phyloP scores from a whole-genome alignment of 1,139 yeast species.

The Magnusiomyces tetraspermus region DNA sequence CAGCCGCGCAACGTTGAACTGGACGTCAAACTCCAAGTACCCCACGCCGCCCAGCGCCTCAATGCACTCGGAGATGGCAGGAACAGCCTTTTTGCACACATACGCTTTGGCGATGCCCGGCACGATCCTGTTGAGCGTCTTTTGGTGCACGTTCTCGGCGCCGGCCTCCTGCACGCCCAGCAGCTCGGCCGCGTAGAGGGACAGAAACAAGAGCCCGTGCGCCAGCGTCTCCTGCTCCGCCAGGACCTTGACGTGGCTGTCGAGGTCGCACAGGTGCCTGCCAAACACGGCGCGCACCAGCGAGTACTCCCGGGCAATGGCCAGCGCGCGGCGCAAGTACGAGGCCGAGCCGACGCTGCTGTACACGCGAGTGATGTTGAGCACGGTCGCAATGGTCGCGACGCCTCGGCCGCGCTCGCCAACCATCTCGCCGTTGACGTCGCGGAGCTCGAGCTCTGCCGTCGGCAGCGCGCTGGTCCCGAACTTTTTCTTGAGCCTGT shows the following conservation, averaged over 20 bases:
- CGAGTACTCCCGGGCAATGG: slow-evolving; percentile 27
- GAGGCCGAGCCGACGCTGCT: slow-evolving; percentile 24
- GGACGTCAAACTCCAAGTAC: slow-evolving; percentile 27
- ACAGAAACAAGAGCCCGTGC: slow-evolving; percentile 21
- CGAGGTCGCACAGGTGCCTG: slow-evolving; percentile 18
- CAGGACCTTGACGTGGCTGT: slow-evolving; percentile 24
- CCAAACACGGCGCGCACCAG: slow-evolving; percentile 26
- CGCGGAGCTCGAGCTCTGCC: slow-evolving; percentile 27
- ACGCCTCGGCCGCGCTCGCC: slow-evolving; percentile 28
- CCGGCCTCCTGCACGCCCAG: slow-evolving; percentile 25
- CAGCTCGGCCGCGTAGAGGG: slow-evolving; percentile 23
- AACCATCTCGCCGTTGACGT: slow-evolving; percentile 22
- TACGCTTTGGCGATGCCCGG: slow-evolving; percentile 28
- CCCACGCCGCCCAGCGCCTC: slow-evolving; percentile 31
- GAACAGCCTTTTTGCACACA: slow-evolving; percentile 23
- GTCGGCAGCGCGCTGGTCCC: slow-evolving; percentile 30
- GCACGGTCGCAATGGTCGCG: slow-evolving; percentile 26
- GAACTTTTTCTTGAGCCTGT: slow-evolving; percentile 27
- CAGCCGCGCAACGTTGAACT: slow-evolving; percentile 25
- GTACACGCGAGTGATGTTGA: slow-evolving; percentile 27
- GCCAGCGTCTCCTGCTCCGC: slow-evolving; percentile 23
- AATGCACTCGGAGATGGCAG: slow-evolving; percentile 29
- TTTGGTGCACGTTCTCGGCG: slow-evolving; percentile 15
- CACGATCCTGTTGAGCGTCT: slow-evolving; percentile 21
- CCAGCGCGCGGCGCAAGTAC: slow-evolving; percentile 25